Conservation (phyloP, 257 asterid species). For the Dorcoceras hygrometricum region DNA sequence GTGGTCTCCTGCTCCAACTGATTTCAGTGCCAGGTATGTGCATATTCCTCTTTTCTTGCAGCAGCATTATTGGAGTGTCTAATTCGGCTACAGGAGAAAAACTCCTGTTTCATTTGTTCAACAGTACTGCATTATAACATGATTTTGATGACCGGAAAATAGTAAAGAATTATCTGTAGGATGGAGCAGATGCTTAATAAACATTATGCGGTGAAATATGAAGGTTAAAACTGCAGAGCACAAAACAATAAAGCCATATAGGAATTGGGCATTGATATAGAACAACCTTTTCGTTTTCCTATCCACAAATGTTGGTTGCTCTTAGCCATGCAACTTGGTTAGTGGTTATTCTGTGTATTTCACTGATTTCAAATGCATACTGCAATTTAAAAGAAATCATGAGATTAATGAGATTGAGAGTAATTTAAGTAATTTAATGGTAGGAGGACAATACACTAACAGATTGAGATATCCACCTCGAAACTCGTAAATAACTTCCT, state of each 20-base stretch:
- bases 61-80: constrained; percentile 15
- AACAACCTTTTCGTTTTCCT: not conserved
- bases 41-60: constrained; percentile 17
- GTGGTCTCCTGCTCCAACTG: constrained; percentile 86
- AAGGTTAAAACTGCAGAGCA: constrained; percentile 10
- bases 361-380: not conserved
- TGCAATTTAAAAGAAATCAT: too few relatives aligned
- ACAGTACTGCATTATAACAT: constrained; percentile 16
- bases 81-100: constrained; percentile 1
- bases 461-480: not conserved
- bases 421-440: too few relatives aligned
- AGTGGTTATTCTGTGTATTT: not conserved
- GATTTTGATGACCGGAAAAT: constrained; percentile 7
- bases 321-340: not conserved
- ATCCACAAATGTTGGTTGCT: not conserved
- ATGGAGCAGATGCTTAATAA: constrained; percentile 17
- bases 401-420: not conserved
- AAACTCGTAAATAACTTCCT: not conserved
- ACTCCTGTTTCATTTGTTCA: constrained; percentile 22
- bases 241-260: constrained; percentile 12
- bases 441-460: not conserved
- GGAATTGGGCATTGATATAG: not conserved
- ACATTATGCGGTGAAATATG: constrained; percentile 6
- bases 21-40: constrained; percentile 82
- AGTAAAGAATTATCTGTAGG: constrained; percentile 2